Evolutionary conservation across 2,329 filamentous ascomycete genomes (phyloP), one percentile per base, ranked within the genome.

Genomic region (Cladosporium sp.): DNA sequence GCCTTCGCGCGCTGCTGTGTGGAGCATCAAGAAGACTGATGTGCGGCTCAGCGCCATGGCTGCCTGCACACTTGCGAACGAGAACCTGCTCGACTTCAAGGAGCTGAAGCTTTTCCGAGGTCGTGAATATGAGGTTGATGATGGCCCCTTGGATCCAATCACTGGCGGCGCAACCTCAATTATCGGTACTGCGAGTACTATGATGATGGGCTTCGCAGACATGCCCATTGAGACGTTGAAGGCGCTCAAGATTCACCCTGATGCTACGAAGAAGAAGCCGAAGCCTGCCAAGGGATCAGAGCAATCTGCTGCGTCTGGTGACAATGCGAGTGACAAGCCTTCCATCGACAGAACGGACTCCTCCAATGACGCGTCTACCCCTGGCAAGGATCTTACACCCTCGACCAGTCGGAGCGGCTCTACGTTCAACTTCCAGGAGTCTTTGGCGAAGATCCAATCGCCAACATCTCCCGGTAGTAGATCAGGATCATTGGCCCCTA

Each of bases 201-300:
- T 97, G 66, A 87, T 91, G 73, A 90, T 96, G 85, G 92, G 92
- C 1, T 84, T 96, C 49, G 91, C 91, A 0, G 92, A 96, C 73
- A 82, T 89, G 54, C 87, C 87, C 0, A 80, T 83, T 18, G 84
- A 87, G 55, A 82, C 87, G 4, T 74, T 86, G 55, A 83, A 82
- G 68, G 77, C 81, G 8, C 74, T 83, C 57, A 76, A 78, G 38
- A 82, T 83, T 18, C 80, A 83, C 44, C 74, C 74, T 24, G 74
- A 76, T 47, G 68, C 70, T 4, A 67, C 68, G 38, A 71, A 72
- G 63, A 71, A 71, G 66, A 72, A 68, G 66, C 70, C 71, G 32
- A 67, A 69, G 21, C 61, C 71, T n/a, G 67, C 67, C 10, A 72
- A 72, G 62, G 59, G 21, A 6, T n/a, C 15, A 15, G 63, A 59